These are phyloP conservation scores for Umbelopsis sp. DNA, from an alignment of 192 early-diverging fungal species.

Conservation along the genomic window DNA sequence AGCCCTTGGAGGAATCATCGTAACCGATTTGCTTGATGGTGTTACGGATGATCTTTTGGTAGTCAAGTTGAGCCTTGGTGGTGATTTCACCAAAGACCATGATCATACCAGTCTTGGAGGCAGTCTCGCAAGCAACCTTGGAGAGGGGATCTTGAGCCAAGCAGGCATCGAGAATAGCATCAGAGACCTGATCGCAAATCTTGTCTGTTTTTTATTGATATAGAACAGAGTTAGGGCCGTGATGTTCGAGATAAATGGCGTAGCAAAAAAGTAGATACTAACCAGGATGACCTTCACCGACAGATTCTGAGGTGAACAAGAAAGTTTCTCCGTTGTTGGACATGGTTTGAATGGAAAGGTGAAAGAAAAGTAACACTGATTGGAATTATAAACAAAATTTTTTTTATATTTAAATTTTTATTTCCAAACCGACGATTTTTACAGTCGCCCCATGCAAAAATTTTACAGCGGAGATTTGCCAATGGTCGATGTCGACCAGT, in stretches of 20 bases:
- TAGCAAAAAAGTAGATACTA: slow-evolving; percentile 23
- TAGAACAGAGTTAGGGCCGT: neutral
- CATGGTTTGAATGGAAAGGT: neutral
- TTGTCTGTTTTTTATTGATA: slow-evolving; percentile 68
- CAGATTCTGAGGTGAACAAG: slow-evolving; percentile 99
- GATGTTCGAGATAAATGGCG: neutral
- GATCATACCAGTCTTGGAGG: slow-evolving; percentile 99
- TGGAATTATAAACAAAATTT: neutral
- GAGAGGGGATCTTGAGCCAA: slow-evolving; percentile 93
- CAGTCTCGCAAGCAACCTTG: slow-evolving; percentile 99
- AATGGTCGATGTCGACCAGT: neutral
- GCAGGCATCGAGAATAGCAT: slow-evolving; percentile 97
- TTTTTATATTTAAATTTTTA: slow-evolving; percentile 2
- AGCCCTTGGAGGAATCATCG: slow-evolving; percentile 98
- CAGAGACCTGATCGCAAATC: slow-evolving; percentile 99
- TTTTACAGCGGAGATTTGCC: slow-evolving; percentile 6
- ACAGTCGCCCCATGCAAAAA: slow-evolving; percentile 3
- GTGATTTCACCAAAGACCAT: slow-evolving; percentile 99
- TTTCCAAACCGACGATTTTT: neutral
- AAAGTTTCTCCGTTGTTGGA: slow-evolving; percentile 74
- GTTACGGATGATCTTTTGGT: slow-evolving; percentile 99
- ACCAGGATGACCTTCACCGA: slow-evolving; percentile 99
- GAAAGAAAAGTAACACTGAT: slow-evolving; percentile 9
- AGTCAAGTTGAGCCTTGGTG: slow-evolving; percentile 97
- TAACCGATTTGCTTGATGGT: slow-evolving; percentile 99